Evolutionary conservation across 176 grass and related monocot genomes (phyloP), one percentile per base, ranked within the genome.

Genomic region (Carex scoparia): DNA sequence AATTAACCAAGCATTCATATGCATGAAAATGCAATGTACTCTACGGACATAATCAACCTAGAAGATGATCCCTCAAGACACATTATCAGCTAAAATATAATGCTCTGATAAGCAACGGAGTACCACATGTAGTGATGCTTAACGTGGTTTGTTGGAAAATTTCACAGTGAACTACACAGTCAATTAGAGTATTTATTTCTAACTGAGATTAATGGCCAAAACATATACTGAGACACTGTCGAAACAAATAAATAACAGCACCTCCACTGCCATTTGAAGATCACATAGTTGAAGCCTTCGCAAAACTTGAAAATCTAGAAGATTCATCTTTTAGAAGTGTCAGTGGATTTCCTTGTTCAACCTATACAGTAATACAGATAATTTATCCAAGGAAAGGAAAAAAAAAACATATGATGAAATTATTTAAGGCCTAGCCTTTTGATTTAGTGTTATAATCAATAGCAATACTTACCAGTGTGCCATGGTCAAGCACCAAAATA

Each of bases 401-500:
- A 69, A 3, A 15, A 69, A 8, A 15, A 8, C 1, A 57, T 56
- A 15, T 32, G 23, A 57, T 54, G 49, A 28, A 76, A 53, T 23
- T 56, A 77, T 77, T 77, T 4, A 19, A 56, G 28, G 27, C 49
- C 6, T 16, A 32, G 23, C 48, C 1, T 55, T 8, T 14, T 55
- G 19, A 15, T 77, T 56, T 8, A 10, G 73, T 57, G 0, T 42
- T 78, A 78, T 4, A 27, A 33, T 78, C 11, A 32, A 56, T 58
- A 78, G 5, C 2, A 23, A 51, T 38, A 72, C 84, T 83, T 92
- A 94, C 91, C 85, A 98, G 70, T 88, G 65, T 88, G 2, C 95
- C 93, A 89, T 92, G 88, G 76, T 95, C 91, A 80, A 94, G 93
- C 62, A 98, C 91, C 80, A 98, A 88, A 84, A 94, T 90, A 35